Evolutionary conservation across 352 stramenopile species (phyloP).

Genomic region (Globisporangium polare): DNA sequence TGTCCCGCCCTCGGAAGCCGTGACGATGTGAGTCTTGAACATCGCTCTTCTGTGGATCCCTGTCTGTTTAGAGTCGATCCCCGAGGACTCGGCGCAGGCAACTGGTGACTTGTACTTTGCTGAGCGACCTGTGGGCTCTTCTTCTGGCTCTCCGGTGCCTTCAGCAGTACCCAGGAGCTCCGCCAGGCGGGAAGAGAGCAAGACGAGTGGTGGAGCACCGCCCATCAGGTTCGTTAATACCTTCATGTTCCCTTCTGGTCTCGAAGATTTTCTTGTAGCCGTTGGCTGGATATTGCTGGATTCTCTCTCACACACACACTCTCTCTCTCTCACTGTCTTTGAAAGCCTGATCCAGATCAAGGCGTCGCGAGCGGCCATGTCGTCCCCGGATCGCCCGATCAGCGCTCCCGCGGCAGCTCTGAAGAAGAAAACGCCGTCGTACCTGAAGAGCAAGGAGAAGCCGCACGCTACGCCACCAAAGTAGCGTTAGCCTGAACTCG

Average conservation of each 20-base stretch:
- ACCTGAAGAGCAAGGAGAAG: conserved; percentile 13
- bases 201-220: not conserved
- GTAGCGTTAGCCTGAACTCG: conserved; percentile 1
- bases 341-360: conserved; percentile 38
- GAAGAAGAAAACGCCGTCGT: conserved; percentile 40
- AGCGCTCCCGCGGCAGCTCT: conserved; percentile 41
- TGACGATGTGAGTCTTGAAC: not conserved
- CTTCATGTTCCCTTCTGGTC: no score
- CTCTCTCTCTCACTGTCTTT: not conserved
- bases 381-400: conserved; percentile 40
- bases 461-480: conserved; percentile 8
- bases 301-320: no score
- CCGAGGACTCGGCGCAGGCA: conserved; percentile 9
- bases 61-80: conserved; percentile 11
- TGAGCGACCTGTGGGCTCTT: not conserved
- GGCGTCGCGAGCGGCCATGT: conserved; percentile 29
- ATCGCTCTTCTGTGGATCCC: not conserved
- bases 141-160: not conserved
- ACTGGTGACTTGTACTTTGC: not conserved
- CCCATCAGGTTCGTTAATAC: conserved; percentile 13
- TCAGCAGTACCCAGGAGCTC: not conserved
- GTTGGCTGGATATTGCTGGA: not conserved
- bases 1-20: no score
- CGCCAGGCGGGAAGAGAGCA: conserved; percentile 9
- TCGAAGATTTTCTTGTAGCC: no score